Evolutionary conservation across 306 rosid genomes (phyloP).

Genomic region (Cucurbita moschata): DNA sequence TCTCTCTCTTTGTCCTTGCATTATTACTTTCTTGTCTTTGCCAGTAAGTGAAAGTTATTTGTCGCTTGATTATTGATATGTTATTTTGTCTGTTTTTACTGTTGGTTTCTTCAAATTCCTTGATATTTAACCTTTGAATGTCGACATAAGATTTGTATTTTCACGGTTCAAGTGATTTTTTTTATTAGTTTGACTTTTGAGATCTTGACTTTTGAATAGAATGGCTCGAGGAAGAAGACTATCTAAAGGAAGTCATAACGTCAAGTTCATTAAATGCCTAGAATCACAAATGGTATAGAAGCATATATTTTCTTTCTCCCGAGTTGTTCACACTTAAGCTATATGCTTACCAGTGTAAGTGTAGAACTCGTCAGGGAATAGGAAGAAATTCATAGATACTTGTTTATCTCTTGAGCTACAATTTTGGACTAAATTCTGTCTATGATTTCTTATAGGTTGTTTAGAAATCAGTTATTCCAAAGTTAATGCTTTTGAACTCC

Average conservation of each 20-base stretch:
- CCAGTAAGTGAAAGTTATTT: not conserved
- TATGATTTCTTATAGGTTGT: not conserved
- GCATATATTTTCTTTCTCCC: not conserved
- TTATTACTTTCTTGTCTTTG: not conserved
- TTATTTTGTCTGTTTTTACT: not conserved
- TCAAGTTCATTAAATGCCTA: not conserved
- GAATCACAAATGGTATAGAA: not conserved
- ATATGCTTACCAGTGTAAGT: not conserved
- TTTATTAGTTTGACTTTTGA: not conserved
- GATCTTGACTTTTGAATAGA: not conserved
- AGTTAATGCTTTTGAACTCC: not conserved
- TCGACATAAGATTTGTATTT: not conserved
- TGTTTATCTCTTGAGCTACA: not conserved
- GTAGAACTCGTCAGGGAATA: not conserved
- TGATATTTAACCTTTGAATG: not conserved
- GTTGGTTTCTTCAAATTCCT: not conserved
- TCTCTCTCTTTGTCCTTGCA: not conserved
- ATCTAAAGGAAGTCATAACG: not conserved
- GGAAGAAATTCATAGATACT: not conserved
- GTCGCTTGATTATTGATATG: not conserved
- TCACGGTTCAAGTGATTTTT: not conserved
- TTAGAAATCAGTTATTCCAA: not conserved
- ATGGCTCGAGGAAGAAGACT: not conserved
- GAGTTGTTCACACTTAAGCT: not conserved
- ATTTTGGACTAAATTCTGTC: not conserved